Evolutionary conservation across 805 yeast species (phyloP), one percentile per base, ranked within the genome.

Genomic region (Saccharomycopsis amapae): DNA sequence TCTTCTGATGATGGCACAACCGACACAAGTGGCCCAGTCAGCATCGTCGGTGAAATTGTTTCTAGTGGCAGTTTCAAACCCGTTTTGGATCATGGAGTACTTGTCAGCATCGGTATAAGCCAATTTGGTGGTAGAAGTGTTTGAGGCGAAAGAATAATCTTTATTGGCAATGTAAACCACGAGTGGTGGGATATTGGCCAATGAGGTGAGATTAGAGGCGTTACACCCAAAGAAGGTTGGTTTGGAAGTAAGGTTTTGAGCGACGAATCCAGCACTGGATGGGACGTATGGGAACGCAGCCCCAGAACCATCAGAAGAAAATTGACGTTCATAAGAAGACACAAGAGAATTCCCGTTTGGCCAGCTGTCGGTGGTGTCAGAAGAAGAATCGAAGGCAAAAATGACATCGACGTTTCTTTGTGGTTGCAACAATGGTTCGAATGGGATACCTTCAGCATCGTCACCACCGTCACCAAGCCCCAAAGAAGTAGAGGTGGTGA

Each of bases 171-270:
- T 69, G 57, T 83, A 85, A 13, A 86, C 76, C 32, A 87, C 69
- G 49, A 86, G 67, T 1, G 95, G 95, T 17, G 48, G 46, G 7
- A 38, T 56, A 40, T n/a, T 20, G 34, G 45, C 59, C 50, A 81
- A 66, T 13, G 62, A 65, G 5, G 88, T 78, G 58, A 81, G 64
- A 57, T 84, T 82, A 1, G 63, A 53, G 2, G 85, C 72, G 58
- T 84, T 73, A 63, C 96, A 86, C 26, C 96, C 95, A 59, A 86
- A 87, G 65, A 87, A 86, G 1, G 83, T 70, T 42, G 95, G 95
- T 49, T 65, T 71, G 9, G 79, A 68, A 13, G 85, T 80, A 51
- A 85, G 67, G 47, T 81, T 82, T 53, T 66, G 55, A 48, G 72
- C 70, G 24, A 76, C 57, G 59, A 85, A 82, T 0, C 86, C 73